These are phyloP conservation scores for Beauveria asiatica DNA, from an alignment of 2,329 filamentous ascomycete genomes.

Conservation along the genomic window DNA sequence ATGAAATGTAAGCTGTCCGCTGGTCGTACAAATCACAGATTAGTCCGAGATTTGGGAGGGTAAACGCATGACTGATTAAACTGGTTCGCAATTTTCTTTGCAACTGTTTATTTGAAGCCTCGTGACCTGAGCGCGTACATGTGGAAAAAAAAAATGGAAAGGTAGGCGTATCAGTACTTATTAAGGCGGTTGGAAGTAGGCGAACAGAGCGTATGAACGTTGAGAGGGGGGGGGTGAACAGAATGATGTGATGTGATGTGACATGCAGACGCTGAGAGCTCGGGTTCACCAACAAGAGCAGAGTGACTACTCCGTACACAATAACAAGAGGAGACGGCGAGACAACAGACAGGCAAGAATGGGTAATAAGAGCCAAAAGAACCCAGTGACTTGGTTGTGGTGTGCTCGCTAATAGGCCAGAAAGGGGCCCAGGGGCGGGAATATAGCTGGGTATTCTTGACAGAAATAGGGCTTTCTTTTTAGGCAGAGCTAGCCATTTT, in stretches of 20 bases:
- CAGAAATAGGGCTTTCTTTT: not conserved
- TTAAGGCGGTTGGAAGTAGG: not conserved
- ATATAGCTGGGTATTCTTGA: not conserved
- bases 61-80: not conserved
- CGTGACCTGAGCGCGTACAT: too few relatives aligned
- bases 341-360: not conserved
- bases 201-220: not conserved
- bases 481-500: not conserved
- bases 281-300: not conserved
- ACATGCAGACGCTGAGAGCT: not conserved
- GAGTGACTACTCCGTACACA: not conserved
- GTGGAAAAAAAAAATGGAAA: too few relatives aligned
- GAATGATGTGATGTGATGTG: slow-evolving; percentile 4
- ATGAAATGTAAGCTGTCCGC: not conserved
- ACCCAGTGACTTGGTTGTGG: not conserved
- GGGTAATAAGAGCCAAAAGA: not conserved
- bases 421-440: not conserved
- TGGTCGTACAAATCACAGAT: not conserved
- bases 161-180: too few relatives aligned
- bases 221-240: not conserved
- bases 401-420: not conserved
- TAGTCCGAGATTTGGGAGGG: not conserved
- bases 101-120: too few relatives aligned
- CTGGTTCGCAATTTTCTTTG: too few relatives aligned
- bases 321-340: not conserved